Evolutionary conservation across 169 alveolate genomes (phyloP).

Genomic region (Besnoitia besnoiti): DNA sequence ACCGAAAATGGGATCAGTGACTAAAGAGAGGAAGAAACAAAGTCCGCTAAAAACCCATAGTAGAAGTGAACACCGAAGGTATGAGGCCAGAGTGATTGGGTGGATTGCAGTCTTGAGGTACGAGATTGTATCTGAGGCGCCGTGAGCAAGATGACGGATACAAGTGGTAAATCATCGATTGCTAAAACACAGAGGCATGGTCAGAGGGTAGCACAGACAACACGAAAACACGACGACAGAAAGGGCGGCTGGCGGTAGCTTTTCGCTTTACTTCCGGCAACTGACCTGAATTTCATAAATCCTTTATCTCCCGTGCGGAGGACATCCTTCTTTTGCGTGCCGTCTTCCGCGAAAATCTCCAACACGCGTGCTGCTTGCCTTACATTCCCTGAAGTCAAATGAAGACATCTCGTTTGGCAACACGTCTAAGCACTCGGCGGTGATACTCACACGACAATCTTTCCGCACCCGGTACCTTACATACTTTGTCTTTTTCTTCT

Average conservation of each 20-base stretch:
- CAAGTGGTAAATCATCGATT: too few species aligned
- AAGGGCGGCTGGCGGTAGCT: too few species aligned
- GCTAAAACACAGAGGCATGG: too few species aligned
- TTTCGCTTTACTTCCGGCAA: background rate
- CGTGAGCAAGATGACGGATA: too few species aligned
- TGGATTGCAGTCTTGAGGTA: too few species aligned
- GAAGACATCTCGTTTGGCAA: too few species aligned
- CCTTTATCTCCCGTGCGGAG: slow-evolving; percentile 84
- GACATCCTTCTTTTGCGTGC: slow-evolving; percentile 70
- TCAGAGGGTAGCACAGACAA: too few species aligned
- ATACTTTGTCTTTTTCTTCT: background rate
- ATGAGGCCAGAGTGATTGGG: too few species aligned
- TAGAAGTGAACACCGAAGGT: too few species aligned
- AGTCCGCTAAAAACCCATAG: background rate
- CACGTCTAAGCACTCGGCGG: background rate
- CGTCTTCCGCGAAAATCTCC: background rate
- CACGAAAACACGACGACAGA: too few species aligned
- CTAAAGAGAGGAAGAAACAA: background rate
- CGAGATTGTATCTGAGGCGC: too few species aligned
- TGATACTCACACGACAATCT: background rate
- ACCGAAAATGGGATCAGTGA: too few species aligned
- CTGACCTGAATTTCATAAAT: slow-evolving; percentile 71
- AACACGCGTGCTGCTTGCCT: background rate
- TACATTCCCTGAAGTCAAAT: background rate
- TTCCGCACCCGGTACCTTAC: background rate